A percentile compares a stretch with the other conserved stretches of the same genome.
Evolutionary conservation across 257 asterid species (phyloP).

Genomic region (Solanum dulcamara): DNA sequence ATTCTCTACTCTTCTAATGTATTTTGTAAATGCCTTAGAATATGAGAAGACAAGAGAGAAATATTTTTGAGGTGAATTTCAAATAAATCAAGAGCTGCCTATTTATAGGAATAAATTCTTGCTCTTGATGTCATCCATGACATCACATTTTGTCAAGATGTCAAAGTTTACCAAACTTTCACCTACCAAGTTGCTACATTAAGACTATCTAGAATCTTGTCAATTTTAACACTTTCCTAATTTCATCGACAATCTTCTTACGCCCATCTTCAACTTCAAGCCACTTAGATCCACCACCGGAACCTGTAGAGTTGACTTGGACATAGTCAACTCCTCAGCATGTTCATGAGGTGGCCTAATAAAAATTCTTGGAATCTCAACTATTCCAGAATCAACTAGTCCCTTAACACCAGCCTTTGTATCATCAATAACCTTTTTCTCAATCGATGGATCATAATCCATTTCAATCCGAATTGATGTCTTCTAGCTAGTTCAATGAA

Average conservation of each 20-base stretch:
- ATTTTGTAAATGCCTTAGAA: too few relatives aligned
- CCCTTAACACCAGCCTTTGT: slow-evolving; percentile 9
- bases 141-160: too few relatives aligned
- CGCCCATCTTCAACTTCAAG: neutral
- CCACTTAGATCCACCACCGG: slow-evolving; percentile 43
- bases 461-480: neutral
- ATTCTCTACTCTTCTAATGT: too few relatives aligned
- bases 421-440: slow-evolving; percentile 13
- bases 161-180: too few relatives aligned
- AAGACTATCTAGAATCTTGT: too few relatives aligned
- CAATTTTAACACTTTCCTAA: too few relatives aligned
- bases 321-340: slow-evolving; percentile 12
- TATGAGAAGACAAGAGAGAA: too few relatives aligned
- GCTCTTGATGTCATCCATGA: too few relatives aligned
- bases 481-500: neutral
- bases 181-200: too few relatives aligned
- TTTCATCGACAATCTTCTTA: slow-evolving; percentile 8
- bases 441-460: neutral
- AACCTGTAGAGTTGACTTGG: slow-evolving; percentile 10
- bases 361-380: slow-evolving; percentile 16
- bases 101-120: too few relatives aligned
- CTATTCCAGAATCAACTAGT: slow-evolving; percentile 18
- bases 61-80: too few relatives aligned
- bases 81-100: too few relatives aligned
- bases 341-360: slow-evolving; percentile 28